These are phyloP conservation scores for Ceriops zippeliana DNA, from an alignment of 345 rosid species.

Conservation along the genomic window DNA sequence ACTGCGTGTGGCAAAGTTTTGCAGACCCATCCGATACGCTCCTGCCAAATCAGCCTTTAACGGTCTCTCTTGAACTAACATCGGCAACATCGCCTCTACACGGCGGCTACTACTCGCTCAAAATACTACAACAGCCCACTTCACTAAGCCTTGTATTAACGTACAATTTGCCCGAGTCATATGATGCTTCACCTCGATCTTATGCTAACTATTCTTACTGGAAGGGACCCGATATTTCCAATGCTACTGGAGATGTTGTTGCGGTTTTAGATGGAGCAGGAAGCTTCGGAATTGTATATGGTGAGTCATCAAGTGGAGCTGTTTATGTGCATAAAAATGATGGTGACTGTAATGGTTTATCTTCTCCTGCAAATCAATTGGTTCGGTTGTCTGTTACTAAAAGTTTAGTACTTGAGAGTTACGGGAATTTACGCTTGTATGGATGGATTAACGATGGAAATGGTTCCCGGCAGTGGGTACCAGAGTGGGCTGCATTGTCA, in stretches of 20 bases:
- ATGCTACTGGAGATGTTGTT: conserved; percentile 72
- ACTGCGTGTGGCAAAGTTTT: conserved; percentile 72
- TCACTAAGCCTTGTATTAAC: conserved; percentile 83
- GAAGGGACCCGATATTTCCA: conserved; percentile 81
- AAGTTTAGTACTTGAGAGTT: conserved; percentile 64
- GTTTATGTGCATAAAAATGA: conserved; percentile 74
- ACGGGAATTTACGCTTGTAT: conserved; percentile 75
- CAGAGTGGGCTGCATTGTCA: conserved; percentile 90
- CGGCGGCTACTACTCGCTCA: conserved; percentile 68
- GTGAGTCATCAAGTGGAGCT: conserved; percentile 67
- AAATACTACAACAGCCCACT: conserved; percentile 80
- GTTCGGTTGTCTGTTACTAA: conserved; percentile 38
- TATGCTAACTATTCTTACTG: conserved; percentile 77
- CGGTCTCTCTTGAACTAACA: conserved; percentile 62
- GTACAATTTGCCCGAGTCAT: conserved; percentile 43
- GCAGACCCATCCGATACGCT: conserved; percentile 77
- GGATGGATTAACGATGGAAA: conserved; percentile 79
- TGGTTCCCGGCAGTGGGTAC: conserved; percentile 75
- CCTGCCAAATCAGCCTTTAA: conserved; percentile 77
- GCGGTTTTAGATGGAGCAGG: conserved; percentile 73
- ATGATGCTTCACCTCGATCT: conserved; percentile 29
- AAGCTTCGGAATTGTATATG: conserved; percentile 79
- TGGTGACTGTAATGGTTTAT: conserved; percentile 43
- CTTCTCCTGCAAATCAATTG: conserved; percentile 34
- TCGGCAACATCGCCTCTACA: conserved; percentile 42